Evolutionary conservation across 805 yeast species (phyloP).

Genomic region (Ogataea salicorniae): DNA sequence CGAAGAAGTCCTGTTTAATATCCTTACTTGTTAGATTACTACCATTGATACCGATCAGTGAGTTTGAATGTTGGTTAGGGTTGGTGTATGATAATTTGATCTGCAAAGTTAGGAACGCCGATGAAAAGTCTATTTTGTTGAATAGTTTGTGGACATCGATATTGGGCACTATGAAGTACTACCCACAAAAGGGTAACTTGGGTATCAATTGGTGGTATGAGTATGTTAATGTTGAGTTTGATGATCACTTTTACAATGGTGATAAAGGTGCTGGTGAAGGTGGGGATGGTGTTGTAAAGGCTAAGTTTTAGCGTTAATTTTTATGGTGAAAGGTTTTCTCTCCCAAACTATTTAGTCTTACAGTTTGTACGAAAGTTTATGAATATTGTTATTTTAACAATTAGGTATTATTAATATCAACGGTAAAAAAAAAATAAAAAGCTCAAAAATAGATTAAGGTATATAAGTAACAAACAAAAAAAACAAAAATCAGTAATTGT

Average conservation of each 20-base stretch:
- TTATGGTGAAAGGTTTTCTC: too few relatives aligned
- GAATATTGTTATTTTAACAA: too few relatives aligned
- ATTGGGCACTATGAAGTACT: slow-evolving; percentile 46
- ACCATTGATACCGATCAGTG: slow-evolving; percentile 44
- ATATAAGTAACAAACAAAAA: too few relatives aligned
- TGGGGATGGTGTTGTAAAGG: neutral
- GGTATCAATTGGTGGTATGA: slow-evolving; percentile 65
- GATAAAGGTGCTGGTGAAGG: neutral
- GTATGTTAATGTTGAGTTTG: slow-evolving; percentile 19
- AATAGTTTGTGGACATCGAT: slow-evolving; percentile 47
- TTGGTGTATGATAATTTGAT: slow-evolving; percentile 35
- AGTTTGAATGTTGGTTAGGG: slow-evolving; percentile 43
- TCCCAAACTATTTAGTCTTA: too few relatives aligned
- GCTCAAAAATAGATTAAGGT: too few relatives aligned
- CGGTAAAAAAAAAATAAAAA: too few relatives aligned
- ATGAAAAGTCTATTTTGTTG: slow-evolving; percentile 37
- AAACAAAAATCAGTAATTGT: too few relatives aligned
- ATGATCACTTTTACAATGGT: neutral
- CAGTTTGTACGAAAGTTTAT: too few relatives aligned
- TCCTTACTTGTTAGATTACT: slow-evolving; percentile 44
- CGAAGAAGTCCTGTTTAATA: slow-evolving; percentile 45
- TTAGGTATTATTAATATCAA: too few relatives aligned
- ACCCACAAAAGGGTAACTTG: slow-evolving; percentile 48
- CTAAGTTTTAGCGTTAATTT: neutral
- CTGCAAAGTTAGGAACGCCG: slow-evolving; percentile 12